Conservation (phyloP, 2,329 filamentous ascomycete species). For the Thelonectria rubi region DNA sequence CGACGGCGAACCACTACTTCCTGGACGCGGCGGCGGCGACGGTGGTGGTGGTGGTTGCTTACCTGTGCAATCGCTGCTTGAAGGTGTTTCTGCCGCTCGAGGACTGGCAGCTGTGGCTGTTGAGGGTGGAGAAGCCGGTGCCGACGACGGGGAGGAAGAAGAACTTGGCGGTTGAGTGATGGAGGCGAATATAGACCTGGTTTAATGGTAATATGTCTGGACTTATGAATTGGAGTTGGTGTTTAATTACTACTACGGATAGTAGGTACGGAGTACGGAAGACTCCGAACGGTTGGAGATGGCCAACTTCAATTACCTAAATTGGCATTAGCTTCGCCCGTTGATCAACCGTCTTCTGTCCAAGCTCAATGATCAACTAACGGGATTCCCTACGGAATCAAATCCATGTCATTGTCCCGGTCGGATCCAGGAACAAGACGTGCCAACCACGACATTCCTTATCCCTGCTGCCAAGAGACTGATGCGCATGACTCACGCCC, state of each 20-base stretch:
- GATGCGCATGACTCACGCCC: constrained; percentile 25
- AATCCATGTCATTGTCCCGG: no score
- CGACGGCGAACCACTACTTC: constrained; percentile 70
- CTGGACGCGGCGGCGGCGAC: constrained; percentile 72
- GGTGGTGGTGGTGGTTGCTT: constrained; percentile 68
- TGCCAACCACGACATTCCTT: background rate
- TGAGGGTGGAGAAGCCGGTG: constrained; percentile 70
- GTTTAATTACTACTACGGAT: no score
- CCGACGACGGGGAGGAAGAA: constrained; percentile 53
- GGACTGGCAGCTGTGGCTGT: constrained; percentile 69
- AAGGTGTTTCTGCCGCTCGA: constrained; percentile 70
- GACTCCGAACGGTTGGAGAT: no score
- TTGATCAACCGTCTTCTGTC: no score
- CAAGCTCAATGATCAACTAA: no score
- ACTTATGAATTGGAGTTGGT: no score
- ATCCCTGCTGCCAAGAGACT: constrained; percentile 19
- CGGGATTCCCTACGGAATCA: no score
- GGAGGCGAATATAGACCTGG: background rate
- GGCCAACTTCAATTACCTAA: no score
- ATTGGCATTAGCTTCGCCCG: no score
- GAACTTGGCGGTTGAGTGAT: constrained; percentile 22
- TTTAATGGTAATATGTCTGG: no score
- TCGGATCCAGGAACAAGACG: background rate
- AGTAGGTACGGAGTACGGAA: no score
- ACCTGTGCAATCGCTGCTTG: constrained; percentile 59